Percentiles rank a stretch among this genome's conserved stretches.
phyloP scores from a whole-genome alignment of 202 grass and related monocot genomes.

The Elaeis oleifera region DNA sequence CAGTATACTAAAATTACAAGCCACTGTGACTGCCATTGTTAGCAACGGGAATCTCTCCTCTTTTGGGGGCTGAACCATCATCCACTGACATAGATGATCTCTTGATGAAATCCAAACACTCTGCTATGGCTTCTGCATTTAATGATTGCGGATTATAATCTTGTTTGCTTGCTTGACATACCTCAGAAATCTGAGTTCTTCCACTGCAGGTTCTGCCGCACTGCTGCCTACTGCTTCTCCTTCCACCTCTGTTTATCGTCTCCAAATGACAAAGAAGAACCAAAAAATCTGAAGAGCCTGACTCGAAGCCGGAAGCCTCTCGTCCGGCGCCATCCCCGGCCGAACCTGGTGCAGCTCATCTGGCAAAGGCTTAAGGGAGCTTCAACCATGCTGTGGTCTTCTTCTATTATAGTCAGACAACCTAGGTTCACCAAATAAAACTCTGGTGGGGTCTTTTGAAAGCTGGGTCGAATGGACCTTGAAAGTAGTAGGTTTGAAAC shows the following conservation, averaged over 20 bases:
- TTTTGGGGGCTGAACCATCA: no score
- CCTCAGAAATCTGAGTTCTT: slow-evolving; percentile 20
- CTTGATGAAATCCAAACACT: slow-evolving; percentile 82
- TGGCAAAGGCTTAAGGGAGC: not conserved
- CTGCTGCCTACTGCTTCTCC: no score
- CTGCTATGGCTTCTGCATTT: slow-evolving; percentile 52
- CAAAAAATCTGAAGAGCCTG: slow-evolving; percentile 35
- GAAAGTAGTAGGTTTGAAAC: no score
- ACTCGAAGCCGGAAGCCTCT: slow-evolving; percentile 53
- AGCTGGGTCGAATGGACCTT: no score
- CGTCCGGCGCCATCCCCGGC: slow-evolving; percentile 26
- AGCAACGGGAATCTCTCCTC: no score
- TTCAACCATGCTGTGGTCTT: no score
- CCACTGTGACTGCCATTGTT: no score
- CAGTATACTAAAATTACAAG: no score
- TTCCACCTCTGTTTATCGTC: no score
- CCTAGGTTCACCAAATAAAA: no score
- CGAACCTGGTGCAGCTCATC: slow-evolving; percentile 35
- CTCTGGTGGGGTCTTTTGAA: no score
- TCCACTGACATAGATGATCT: slow-evolving; percentile 19
- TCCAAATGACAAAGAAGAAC: slow-evolving; percentile 19
- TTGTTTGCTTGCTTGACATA: slow-evolving; percentile 13
- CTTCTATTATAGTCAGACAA: no score
- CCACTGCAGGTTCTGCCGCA: not conserved
- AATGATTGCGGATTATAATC: slow-evolving; percentile 15